Base-by-base conservation (phyloP, 2,329 filamentous ascomycete species). In the Endothia cerciana region DNA sequence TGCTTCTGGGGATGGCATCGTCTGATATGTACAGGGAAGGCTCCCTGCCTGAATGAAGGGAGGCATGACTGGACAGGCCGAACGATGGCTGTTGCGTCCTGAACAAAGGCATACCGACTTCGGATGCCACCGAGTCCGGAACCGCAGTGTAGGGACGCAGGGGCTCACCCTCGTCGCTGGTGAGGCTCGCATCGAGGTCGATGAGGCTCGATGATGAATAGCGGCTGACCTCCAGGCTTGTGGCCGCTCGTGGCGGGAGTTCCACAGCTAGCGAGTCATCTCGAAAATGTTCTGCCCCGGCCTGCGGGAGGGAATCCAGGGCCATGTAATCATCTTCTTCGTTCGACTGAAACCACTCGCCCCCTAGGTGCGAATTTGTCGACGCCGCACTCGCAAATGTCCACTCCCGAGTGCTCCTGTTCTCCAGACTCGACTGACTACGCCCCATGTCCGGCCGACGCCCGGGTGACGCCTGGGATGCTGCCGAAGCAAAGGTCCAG, bases 1-100 rank as follows among this genome's bases (percentile, higher is more conserved):
- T 66, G 64, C 63, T 63, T 28, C 64, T 65, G 30, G 60, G 60
- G 38, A 60, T 60, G 25, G 55, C 22, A 17, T 68, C 66, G 36
- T 68, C 64, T 17, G 66, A 56, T n/a, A 68, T 59, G 25, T 68
- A 68, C 19, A 68, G 36, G 6, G 66, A 68, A 13, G 66, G 66
- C 41, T 68, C 66, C 30, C 66, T 68, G 78, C 70, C 87, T 85
- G 2, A 87, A 75, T 2, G 85, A 87, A 2, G 85, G 79, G 70
- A 88, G 85, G 30, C 84, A 82, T 74, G 89, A 86, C 8, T 89
- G 78, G 65, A 88, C 85, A 66, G 89, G 88, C 0, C 87, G 78
- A 45, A 84, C 81, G 40, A 84, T 74, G 65, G 88, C 84, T 0
- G 86, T 87, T n/a, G 82, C 80, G 13, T 87, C 77, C 1, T 84